phyloP scores from a whole-genome alignment of 345 rosid genomes.

The Leavenworthia alabamica region DNA sequence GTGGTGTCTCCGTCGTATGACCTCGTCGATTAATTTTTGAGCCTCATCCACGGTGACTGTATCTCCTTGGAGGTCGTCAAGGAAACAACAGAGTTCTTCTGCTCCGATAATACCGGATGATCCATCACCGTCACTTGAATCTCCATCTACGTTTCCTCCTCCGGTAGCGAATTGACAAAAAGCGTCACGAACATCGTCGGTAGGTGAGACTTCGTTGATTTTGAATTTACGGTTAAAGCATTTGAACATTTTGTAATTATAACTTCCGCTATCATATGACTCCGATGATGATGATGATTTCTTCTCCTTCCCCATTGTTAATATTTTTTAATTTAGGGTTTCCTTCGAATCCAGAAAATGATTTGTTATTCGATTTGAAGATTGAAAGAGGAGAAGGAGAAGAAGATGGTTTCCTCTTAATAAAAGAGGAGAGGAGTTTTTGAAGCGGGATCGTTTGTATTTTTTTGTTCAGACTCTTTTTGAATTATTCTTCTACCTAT shows the following conservation, averaged over 20 bases:
- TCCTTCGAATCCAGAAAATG: neutral
- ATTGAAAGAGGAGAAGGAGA: neutral
- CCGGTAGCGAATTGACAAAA: slow-evolving; percentile 41
- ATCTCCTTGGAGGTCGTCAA: slow-evolving; percentile 51
- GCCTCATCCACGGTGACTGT: slow-evolving; percentile 44
- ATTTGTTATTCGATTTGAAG: slow-evolving; percentile 16
- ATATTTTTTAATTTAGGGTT: neutral
- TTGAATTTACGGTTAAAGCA: slow-evolving; percentile 74
- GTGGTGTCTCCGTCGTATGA: slow-evolving; percentile 39
- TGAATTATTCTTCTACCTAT: neutral
- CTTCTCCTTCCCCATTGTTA: slow-evolving; percentile 37
- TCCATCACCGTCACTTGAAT: slow-evolving; percentile 33
- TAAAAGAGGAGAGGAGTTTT: slow-evolving; percentile 50
- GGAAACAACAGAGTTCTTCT: slow-evolving; percentile 51
- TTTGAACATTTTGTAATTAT: slow-evolving; percentile 62
- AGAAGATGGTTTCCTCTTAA: slow-evolving; percentile 21
- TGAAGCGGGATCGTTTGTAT: slow-evolving; percentile 37
- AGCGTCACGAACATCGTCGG: slow-evolving; percentile 54
- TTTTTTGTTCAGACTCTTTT: neutral
- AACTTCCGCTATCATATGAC: slow-evolving; percentile 32
- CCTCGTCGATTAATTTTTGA: slow-evolving; percentile 45
- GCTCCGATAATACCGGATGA: slow-evolving; percentile 37
- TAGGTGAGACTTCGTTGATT: slow-evolving; percentile 63
- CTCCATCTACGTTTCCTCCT: slow-evolving; percentile 6
- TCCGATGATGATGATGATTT: slow-evolving; percentile 15